These are phyloP conservation scores for Fusarium sp. DNA, from an alignment of 2,329 filamentous ascomycete genomes.

Conservation along the genomic window DNA sequence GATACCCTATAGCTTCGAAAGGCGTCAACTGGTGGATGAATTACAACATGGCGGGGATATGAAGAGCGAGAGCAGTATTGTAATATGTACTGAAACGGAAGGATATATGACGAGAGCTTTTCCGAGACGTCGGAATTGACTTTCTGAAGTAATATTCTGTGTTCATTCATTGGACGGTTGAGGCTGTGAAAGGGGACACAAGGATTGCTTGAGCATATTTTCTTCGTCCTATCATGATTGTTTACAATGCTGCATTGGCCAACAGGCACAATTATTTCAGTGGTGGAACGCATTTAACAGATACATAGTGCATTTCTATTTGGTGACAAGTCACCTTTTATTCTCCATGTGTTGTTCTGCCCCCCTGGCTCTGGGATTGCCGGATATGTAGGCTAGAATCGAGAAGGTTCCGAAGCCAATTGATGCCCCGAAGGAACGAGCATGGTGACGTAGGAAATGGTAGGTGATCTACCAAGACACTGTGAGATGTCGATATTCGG, in stretches of 20 bases:
- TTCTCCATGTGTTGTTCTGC: not conserved
- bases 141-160: not conserved
- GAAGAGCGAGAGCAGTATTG: not conserved
- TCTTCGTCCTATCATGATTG: not conserved
- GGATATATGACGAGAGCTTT: not conserved
- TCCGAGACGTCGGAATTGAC: not conserved
- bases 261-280: not conserved
- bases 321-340: not conserved
- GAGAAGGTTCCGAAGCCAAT: not conserved
- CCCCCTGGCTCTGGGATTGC: not conserved
- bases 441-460: not conserved
- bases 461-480: not conserved
- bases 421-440: not conserved
- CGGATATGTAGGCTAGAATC: not conserved
- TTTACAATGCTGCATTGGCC: not conserved
- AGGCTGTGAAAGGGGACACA: not conserved
- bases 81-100: not conserved
- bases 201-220: not conserved
- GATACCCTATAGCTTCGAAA: not conserved
- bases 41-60: not conserved
- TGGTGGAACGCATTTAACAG: not conserved
- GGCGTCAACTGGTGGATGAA: slow-evolving; percentile 7
- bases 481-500: not conserved
- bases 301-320: not conserved
- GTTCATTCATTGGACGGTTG: not conserved